Conservation (phyloP, 2,329 filamentous ascomycete genomes). For the Fonsecaea pedrosoi region DNA sequence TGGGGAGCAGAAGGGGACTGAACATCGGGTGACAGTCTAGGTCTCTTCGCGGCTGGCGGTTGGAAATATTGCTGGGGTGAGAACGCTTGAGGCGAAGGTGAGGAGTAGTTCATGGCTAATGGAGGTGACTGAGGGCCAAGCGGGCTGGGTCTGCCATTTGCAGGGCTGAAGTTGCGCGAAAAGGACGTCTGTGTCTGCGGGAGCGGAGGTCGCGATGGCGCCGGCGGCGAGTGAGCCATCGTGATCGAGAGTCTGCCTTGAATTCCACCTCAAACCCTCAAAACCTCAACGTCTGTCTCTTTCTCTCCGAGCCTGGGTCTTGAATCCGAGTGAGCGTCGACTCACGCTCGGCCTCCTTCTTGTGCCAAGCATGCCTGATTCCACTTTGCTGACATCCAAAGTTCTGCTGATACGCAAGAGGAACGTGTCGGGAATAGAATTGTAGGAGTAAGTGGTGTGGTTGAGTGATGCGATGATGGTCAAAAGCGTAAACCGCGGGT, state of each 20-base stretch:
- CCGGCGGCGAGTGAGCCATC: slow-evolving; percentile 38
- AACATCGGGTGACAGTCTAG: slow-evolving; percentile 72
- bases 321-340: slow-evolving; percentile 34
- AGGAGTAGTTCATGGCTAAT: slow-evolving; percentile 55
- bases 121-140: slow-evolving; percentile 38
- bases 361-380: slow-evolving; percentile 37
- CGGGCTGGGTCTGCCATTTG: slow-evolving; percentile 36
- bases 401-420: slow-evolving; percentile 11
- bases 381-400: slow-evolving; percentile 20
- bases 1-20: slow-evolving; percentile 62
- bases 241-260: slow-evolving; percentile 22
- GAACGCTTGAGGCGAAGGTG: slow-evolving; percentile 66
- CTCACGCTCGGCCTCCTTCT: slow-evolving; percentile 32
- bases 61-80: slow-evolving; percentile 52
- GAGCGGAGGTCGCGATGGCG: slow-evolving; percentile 35
- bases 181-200: slow-evolving; percentile 35
- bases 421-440: slow-evolving; percentile 17
- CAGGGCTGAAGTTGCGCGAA: slow-evolving; percentile 31
- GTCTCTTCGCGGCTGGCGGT: slow-evolving; percentile 75
- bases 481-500: slow-evolving; percentile 20
- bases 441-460: slow-evolving; percentile 16
- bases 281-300: slow-evolving; percentile 16
- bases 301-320: slow-evolving; percentile 22
- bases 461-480: slow-evolving; percentile 26
- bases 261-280: slow-evolving; percentile 23